phyloP scores from a whole-genome alignment of 179 eudicot species.

The Kewa caespitosa region DNA sequence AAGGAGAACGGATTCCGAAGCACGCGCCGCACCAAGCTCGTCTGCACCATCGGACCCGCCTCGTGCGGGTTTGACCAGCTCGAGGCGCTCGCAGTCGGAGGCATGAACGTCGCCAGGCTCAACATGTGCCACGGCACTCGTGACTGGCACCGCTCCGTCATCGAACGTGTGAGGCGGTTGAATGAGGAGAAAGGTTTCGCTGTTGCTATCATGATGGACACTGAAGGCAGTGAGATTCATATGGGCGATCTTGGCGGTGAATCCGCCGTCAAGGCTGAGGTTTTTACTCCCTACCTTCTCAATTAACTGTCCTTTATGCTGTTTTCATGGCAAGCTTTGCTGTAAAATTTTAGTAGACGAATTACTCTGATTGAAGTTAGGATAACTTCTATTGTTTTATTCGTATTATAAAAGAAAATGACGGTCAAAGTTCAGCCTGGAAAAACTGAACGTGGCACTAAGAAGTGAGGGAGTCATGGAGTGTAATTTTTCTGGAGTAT shows the following conservation, averaged over 20 bases:
- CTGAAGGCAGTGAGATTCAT: conserved; percentile 96
- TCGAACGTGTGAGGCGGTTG: conserved; percentile 67
- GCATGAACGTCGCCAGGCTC: conserved; percentile 89
- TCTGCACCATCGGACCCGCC: conserved; percentile 80
- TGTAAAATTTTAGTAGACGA: no score
- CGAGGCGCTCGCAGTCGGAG: conserved; percentile 77
- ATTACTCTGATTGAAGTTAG: no score
- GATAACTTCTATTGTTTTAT: no score
- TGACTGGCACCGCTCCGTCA: conserved; percentile 77
- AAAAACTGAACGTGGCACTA: no score
- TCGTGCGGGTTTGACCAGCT: conserved; percentile 63
- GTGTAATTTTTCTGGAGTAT: no score
- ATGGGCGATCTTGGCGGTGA: conserved; percentile 81
- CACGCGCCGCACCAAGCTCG: conserved; percentile 71
- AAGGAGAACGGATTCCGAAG: conserved; percentile 73
- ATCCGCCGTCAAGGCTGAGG: conserved; percentile 82
- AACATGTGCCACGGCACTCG: conserved; percentile 84
- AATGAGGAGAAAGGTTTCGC: conserved; percentile 85
- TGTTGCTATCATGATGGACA: conserved; percentile 87
- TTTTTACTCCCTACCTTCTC: conserved; percentile 6
- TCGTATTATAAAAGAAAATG: no score
- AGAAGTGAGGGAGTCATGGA: no score
- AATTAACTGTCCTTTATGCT: not conserved
- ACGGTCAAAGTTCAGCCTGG: no score
- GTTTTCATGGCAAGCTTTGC: no score